Conservation (phyloP, 2,329 filamentous ascomycete genomes). For the Ophiosphaerella narmari region DNA sequence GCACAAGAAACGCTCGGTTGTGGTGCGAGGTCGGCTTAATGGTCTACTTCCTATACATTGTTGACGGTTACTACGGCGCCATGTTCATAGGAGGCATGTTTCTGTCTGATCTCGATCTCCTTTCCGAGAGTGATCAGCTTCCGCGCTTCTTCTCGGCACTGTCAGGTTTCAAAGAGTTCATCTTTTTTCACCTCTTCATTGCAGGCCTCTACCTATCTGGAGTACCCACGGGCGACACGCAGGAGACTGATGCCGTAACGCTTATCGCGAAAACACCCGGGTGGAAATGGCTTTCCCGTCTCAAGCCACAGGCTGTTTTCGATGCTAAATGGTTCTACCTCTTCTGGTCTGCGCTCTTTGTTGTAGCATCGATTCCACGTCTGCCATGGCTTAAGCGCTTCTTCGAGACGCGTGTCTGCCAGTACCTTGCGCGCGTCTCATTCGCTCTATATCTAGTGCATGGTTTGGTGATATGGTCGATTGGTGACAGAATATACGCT, state of each 20-base stretch:
- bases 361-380: slow-evolving; percentile 62
- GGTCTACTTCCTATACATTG: slow-evolving; percentile 70
- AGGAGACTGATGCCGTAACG: slow-evolving; percentile 46
- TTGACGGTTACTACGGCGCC: slow-evolving; percentile 64
- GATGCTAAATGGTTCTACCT: slow-evolving; percentile 72
- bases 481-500: slow-evolving; percentile 64
- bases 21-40: slow-evolving; percentile 59
- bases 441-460: slow-evolving; percentile 65
- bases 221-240: slow-evolving; percentile 57
- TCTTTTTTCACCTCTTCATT: slow-evolving; percentile 50
- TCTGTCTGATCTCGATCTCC: slow-evolving; percentile 44
- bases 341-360: slow-evolving; percentile 62
- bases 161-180: slow-evolving; percentile 55
- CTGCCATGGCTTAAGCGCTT: slow-evolving; percentile 56
- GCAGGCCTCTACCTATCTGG: slow-evolving; percentile 63
- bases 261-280: slow-evolving; percentile 60
- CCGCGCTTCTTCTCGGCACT: slow-evolving; percentile 56
- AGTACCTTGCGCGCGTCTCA: slow-evolving; percentile 62
- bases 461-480: slow-evolving; percentile 51
- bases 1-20: slow-evolving; percentile 60
- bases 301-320: slow-evolving; percentile 69
- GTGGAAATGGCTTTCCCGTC: slow-evolving; percentile 63
- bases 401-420: slow-evolving; percentile 55
- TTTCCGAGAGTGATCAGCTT: slow-evolving; percentile 32
- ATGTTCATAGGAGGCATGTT: slow-evolving; percentile 44